A percentile compares a stretch with the other conserved stretches of the same genome.
Evolutionary conservation across 768 basidiomycete species (phyloP).

Genomic region (Termitomyces sp.): DNA sequence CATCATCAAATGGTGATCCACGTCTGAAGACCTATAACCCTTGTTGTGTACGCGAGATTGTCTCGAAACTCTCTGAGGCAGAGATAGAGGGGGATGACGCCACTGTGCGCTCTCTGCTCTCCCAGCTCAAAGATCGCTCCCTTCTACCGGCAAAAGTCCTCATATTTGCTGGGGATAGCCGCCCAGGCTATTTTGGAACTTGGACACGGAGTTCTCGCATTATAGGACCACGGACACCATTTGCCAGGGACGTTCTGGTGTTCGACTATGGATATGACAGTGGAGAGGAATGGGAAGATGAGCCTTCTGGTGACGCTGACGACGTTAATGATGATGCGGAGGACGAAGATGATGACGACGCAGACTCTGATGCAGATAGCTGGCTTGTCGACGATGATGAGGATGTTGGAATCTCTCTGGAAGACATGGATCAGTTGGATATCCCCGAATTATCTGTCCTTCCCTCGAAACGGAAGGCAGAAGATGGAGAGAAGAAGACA

Average conservation of each 20-base stretch:
- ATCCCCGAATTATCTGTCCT: slow-evolving; percentile 30
- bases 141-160: slow-evolving; percentile 75
- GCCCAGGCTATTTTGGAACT: slow-evolving; percentile 94
- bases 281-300: slow-evolving; percentile 95
- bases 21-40: slow-evolving; percentile 35
- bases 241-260: slow-evolving; percentile 69
- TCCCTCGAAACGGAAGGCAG: slow-evolving; percentile 64
- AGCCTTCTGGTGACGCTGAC: slow-evolving; percentile 76
- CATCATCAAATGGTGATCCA: slow-evolving; percentile 13
- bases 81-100: slow-evolving; percentile 71
- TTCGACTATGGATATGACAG: slow-evolving; percentile 93
- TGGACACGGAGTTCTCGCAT: slow-evolving; percentile 81
- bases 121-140: slow-evolving; percentile 56
- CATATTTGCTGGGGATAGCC: slow-evolving; percentile 77
- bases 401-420: slow-evolving; percentile 38
- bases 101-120: slow-evolving; percentile 62
- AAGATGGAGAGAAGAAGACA: slow-evolving; percentile 42
- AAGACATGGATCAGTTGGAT: slow-evolving; percentile 33
- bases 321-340: slow-evolving; percentile 71
- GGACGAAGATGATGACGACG: slow-evolving; percentile 54
- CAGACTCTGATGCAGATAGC: slow-evolving; percentile 74
- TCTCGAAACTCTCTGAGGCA: slow-evolving; percentile 70
- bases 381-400: slow-evolving; percentile 81
- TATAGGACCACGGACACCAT: slow-evolving; percentile 82
- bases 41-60: slow-evolving; percentile 40